Evolutionary conservation across 2,329 filamentous ascomycete genomes (phyloP), one percentile per base, ranked within the genome.

Genomic region (Cladosporium sp.): DNA sequence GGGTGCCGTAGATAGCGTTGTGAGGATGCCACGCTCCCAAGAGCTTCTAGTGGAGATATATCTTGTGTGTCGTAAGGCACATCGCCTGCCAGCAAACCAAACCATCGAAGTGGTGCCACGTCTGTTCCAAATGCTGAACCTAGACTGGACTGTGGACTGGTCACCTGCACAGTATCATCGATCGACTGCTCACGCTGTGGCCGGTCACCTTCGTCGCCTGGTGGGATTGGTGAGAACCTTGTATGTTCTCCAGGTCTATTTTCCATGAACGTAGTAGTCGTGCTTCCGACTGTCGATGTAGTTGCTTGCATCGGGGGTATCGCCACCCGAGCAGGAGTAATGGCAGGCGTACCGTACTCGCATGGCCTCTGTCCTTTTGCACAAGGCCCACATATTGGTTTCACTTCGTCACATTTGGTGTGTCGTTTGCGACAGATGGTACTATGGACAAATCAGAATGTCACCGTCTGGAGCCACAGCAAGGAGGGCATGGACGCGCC

Each of bases 381-480:
- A 71, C 81, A 83, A 68, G 78, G 79, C 43, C 77, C 76, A 68
- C 81, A 83, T 34, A 76, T 71, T 16, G 80, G 81, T 67, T 77
- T 79, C 39, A 74, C 74, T 73, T 84, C 82, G 67, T 83, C 82
- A 70, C 82, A 84, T 73, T 84, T 85, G 70, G 83, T 81, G 66
- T 83, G 79, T 64, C 82, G 75, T 54, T 73, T 73, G 2, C 74
- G 67, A 62, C 74, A 76, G 30, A 74, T 70, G 5, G 68, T 36
- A 63, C 73, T 75, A 34, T 51, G n/a, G 6, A 14, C 16, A 49
- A 10, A 36, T 58, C 23, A 34, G 51, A 28, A 49, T 16, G 58
- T 23, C 30, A 58, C 30, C 39, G 56, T 58, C 66, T 32, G 23
- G n/a, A 32, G 43, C 3, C 23, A 49, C 2, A 26, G 23, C 26